Base-by-base conservation (phyloP, 352 stramenopile species). In the Blastocystis sp. region DNA sequence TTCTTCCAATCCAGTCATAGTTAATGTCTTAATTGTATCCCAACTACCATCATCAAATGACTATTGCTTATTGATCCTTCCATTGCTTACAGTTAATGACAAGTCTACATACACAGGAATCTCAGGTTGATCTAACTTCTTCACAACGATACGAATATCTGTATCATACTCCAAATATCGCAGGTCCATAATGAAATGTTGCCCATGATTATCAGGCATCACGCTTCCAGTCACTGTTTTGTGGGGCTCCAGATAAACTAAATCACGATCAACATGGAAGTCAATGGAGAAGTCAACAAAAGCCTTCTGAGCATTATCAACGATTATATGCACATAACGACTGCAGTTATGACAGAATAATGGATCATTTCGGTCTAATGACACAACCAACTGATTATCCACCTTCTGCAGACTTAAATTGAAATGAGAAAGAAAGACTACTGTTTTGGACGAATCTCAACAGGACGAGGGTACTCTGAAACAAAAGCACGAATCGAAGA, bases 21-120 rank as follows among this genome's bases (percentile, higher is more conserved):
- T 32, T 2, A 61, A 0, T 16, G 43, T 35, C 43, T 61, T 80
- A 14, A 39, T 35, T 49, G 46, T 37, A 42, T 80, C 69, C 69
- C 69, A 80, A 49, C 61, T 54, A n/a, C 69, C 69, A 54, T 80
- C 69, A 56, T 80, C 69, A 54, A 80, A 80, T 11, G 69, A 80
- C 69, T 80, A 80, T 54, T 9, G 19, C 19, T 59, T 7, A 61
- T 9, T 0, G 3, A 52, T 11, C 16, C 9, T 32, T 21, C 12
- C 12, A 19, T 24, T 24, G 19, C 6, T 1, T 14, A 80, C 69
- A n/a, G 69, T 80, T 27, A 37, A 54, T 12, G 69, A 80, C 32
- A 80, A 11, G 14, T 80, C 69, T 16, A 80, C 19, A 27, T 52
- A 59, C 2, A 80, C 12, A 27, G 39, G 21, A 42, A 59, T 61